Evolutionary conservation across 805 yeast species (phyloP).

Genomic region (Saturnispora besseyi): DNA sequence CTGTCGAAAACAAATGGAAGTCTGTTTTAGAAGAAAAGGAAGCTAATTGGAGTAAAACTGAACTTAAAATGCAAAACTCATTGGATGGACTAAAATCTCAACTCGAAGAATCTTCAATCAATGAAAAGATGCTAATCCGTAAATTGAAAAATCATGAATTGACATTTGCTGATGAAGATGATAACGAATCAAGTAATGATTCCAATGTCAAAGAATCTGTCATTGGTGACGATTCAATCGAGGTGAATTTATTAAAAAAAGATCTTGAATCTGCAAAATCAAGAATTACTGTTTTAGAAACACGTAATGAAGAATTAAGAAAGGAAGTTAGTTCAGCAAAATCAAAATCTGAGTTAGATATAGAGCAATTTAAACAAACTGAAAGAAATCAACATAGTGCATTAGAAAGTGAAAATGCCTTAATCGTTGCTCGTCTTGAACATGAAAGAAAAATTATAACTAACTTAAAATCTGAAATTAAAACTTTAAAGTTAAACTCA

Average conservation of each 20-base stretch:
- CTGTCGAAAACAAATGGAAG: constrained; percentile 66
- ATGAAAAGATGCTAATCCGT: constrained; percentile 55
- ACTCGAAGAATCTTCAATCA: constrained; percentile 55
- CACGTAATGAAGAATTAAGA: constrained; percentile 66
- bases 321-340: constrained; percentile 51
- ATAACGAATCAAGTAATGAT: constrained; percentile 18
- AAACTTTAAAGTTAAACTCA: constrained; percentile 28
- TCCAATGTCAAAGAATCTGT: constrained; percentile 20
- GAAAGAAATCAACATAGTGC: constrained; percentile 41
- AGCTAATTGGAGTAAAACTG: constrained; percentile 54
- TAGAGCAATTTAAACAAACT: constrained; percentile 34
- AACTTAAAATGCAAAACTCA: constrained; percentile 42
- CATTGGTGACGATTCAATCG: constrained; percentile 12
- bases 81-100: constrained; percentile 43
- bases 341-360: constrained; percentile 34
- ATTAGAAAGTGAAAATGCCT: constrained; percentile 61
- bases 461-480: constrained; percentile 19
- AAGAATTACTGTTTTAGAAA: constrained; percentile 62
- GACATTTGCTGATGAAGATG: constrained; percentile 28
- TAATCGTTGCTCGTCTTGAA: constrained; percentile 49
- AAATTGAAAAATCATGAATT: constrained; percentile 42
- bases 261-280: constrained; percentile 67
- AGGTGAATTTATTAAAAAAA: constrained; percentile 48
- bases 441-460: constrained; percentile 32
- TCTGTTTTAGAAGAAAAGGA: constrained; percentile 68